Evolutionary conservation across 106 monocot species (phyloP).

Genomic region (Amphibolis antarctica): DNA sequence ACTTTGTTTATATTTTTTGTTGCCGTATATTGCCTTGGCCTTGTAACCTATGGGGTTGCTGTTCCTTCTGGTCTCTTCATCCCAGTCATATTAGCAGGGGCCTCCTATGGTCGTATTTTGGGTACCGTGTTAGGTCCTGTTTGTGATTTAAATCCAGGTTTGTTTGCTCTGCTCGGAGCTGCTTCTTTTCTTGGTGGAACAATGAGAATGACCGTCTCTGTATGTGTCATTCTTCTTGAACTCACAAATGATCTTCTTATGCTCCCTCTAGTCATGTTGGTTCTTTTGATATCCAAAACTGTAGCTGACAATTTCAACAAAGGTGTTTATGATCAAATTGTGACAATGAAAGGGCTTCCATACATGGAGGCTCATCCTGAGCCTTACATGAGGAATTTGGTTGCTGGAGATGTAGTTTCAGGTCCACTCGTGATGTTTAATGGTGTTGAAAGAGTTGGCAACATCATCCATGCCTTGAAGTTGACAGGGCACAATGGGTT

Average conservation of each 20-base stretch:
- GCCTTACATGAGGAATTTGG: slow-evolving; percentile 42
- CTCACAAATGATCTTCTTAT: slow-evolving; percentile 50
- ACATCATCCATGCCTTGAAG: slow-evolving; percentile 19
- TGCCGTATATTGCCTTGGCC: slow-evolving; percentile 34
- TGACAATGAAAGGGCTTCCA: slow-evolving; percentile 55
- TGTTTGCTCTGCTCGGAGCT: slow-evolving; percentile 46
- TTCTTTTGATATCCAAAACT: slow-evolving; percentile 44
- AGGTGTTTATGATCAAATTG: slow-evolving; percentile 54
- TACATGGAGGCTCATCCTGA: slow-evolving; percentile 43
- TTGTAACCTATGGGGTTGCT: slow-evolving; percentile 55
- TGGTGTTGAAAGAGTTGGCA: slow-evolving; percentile 32
- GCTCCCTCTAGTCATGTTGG: slow-evolving; percentile 59
- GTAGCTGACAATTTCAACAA: slow-evolving; percentile 51
- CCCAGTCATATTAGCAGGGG: slow-evolving; percentile 50
- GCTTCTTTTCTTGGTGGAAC: slow-evolving; percentile 62
- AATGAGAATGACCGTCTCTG: slow-evolving; percentile 64
- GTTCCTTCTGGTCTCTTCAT: slow-evolving; percentile 57
- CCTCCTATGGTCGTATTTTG: slow-evolving; percentile 42
- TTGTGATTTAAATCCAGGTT: slow-evolving; percentile 25
- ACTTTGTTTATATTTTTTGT: slow-evolving; percentile 35
- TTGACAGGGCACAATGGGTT: slow-evolving; percentile 46
- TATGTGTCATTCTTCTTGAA: slow-evolving; percentile 54
- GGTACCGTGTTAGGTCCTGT: slow-evolving; percentile 25
- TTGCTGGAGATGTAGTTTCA: slow-evolving; percentile 42
- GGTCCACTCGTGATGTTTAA: slow-evolving; percentile 35